These are phyloP conservation scores for Annulohypoxylon maeteangense DNA, from an alignment of 495 filamentous ascomycete genomes.

Conservation along the genomic window DNA sequence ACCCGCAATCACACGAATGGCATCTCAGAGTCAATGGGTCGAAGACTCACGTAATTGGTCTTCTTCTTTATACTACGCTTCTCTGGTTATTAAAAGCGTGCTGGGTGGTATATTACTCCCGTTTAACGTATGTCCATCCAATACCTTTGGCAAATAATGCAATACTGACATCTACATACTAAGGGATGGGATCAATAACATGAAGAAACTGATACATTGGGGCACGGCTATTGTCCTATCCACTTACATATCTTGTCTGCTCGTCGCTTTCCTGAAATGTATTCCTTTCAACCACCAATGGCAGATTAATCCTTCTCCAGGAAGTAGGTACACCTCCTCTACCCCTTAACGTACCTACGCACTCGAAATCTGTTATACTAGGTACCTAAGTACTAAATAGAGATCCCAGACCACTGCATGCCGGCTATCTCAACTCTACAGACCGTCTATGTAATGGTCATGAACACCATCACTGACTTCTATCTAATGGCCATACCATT, in stretches of 20 bases:
- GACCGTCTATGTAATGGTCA: slow-evolving; percentile 53
- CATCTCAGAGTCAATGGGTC: slow-evolving; percentile 63
- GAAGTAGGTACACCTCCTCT: slow-evolving; percentile 55
- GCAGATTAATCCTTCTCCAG: slow-evolving; percentile 68
- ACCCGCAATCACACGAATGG: slow-evolving; percentile 56
- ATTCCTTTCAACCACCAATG: slow-evolving; percentile 65
- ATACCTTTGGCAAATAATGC: background rate
- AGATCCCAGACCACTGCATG: slow-evolving; percentile 37
- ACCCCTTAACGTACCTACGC: too few species aligned
- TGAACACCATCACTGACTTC: slow-evolving; percentile 65
- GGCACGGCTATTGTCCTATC: slow-evolving; percentile 57
- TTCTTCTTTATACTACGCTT: slow-evolving; percentile 65
- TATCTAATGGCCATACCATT: slow-evolving; percentile 67
- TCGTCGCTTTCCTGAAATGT: slow-evolving; percentile 52
- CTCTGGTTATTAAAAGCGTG: slow-evolving; percentile 68
- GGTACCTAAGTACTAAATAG: slow-evolving; percentile 1
- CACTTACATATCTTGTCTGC: slow-evolving; percentile 63
- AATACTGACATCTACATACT: background rate
- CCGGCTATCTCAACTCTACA: slow-evolving; percentile 50
- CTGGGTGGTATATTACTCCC: slow-evolving; percentile 67
- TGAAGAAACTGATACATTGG: slow-evolving; percentile 56
- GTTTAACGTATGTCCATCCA: slow-evolving; percentile 59
- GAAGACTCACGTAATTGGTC: slow-evolving; percentile 66
- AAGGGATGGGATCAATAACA: slow-evolving; percentile 58
- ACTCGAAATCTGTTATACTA: too few species aligned